phyloP scores from a whole-genome alignment of 148 eudicot genomes.

The Cornus florida region DNA sequence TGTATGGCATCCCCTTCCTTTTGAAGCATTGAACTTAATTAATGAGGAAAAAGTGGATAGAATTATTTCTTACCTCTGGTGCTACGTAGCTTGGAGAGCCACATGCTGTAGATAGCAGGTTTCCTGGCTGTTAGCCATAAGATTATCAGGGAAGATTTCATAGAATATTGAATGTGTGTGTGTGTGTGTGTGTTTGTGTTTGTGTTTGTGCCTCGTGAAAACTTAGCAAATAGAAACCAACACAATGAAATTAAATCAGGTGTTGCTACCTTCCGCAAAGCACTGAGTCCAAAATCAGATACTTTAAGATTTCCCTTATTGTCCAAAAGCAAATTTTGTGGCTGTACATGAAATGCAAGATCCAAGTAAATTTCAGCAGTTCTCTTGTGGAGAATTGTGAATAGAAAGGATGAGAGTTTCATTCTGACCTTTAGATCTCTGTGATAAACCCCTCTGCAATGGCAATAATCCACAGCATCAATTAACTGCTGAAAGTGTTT shows the following conservation, averaged over 20 bases:
- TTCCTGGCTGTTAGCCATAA: slow-evolving; percentile 30
- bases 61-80: slow-evolving; percentile 40
- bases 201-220: background rate
- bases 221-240: background rate
- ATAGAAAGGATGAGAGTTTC: background rate
- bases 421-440: slow-evolving; percentile 40
- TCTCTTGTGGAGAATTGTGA: background rate
- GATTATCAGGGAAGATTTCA: background rate
- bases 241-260: background rate
- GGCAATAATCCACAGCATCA: slow-evolving; percentile 50
- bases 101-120: slow-evolving; percentile 44
- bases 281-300: slow-evolving; percentile 66
- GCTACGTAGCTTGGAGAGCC: slow-evolving; percentile 52
- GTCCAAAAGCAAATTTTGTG: slow-evolving; percentile 59
- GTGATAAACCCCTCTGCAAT: slow-evolving; percentile 44
- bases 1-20: background rate
- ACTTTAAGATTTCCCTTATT: slow-evolving; percentile 56
- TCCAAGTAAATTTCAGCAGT: background rate
- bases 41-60: background rate
- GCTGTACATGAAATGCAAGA: slow-evolving; percentile 32
- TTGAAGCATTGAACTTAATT: background rate
- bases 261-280: slow-evolving; percentile 40
- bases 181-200: background rate
- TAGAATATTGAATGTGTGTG: background rate
- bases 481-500: slow-evolving; percentile 54